phyloP scores from a whole-genome alignment of 1,284 basidiomycete genomes.

The Malassezia cuniculi region DNA sequence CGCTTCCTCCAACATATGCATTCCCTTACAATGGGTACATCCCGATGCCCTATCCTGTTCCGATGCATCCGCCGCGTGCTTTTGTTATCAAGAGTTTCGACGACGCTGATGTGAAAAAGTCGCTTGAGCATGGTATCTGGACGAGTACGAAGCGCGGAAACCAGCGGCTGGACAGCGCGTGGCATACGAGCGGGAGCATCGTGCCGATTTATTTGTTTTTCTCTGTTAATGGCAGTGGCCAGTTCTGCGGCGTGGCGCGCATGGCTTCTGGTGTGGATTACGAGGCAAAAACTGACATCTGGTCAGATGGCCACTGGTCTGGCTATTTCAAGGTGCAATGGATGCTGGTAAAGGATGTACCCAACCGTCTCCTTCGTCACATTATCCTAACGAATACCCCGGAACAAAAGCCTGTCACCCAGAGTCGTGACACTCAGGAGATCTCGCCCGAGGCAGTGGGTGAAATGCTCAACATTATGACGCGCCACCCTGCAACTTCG shows the following conservation, averaged over 20 bases:
- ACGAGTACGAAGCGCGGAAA: constrained; percentile 44
- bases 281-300: constrained; percentile 29
- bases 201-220: constrained; percentile 43
- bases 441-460: constrained; percentile 25
- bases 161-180: constrained; percentile 34
- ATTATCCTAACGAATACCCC: constrained; percentile 30
- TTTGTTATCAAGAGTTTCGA: constrained; percentile 45
- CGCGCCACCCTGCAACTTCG: constrained; percentile 22
- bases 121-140: constrained; percentile 42
- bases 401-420: constrained; percentile 40
- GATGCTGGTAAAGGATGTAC: constrained; percentile 43
- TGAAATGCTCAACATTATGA: constrained; percentile 33
- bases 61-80: constrained; percentile 17
- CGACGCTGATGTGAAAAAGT: constrained; percentile 40
- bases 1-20: too few relatives aligned
- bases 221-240: constrained; percentile 40
- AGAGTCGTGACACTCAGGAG: constrained; percentile 43
- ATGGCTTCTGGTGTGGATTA: constrained; percentile 43
- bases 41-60: too few relatives aligned
- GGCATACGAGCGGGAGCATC: constrained; percentile 13
- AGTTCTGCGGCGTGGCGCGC: constrained; percentile 43
- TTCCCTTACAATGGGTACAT: too few relatives aligned
- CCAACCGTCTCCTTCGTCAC: constrained; percentile 36
- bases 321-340: constrained; percentile 41
- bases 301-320: constrained; percentile 44